A percentile compares a stretch with the other conserved stretches of the same genome.
These are phyloP conservation scores for Acanthamoeba lenticulata DNA, from an alignment of 208 protist species.

Conservation along the genomic window DNA sequence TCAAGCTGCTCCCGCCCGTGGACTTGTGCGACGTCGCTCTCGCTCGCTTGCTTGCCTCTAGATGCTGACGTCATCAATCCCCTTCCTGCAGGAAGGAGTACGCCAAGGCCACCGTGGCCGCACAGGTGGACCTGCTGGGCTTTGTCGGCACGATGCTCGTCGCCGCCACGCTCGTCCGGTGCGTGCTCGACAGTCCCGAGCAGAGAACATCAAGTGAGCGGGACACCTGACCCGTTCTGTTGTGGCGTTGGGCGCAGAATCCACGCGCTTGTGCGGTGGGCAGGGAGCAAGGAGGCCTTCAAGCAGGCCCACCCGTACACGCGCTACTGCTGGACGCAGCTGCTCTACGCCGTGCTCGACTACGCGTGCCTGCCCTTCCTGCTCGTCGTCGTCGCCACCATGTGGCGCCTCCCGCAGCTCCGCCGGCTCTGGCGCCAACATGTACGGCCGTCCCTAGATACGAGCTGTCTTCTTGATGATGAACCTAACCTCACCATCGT, in stretches of 20 bases:
- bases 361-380: conserved; percentile 32
- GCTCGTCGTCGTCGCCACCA: neutral
- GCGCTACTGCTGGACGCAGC: neutral
- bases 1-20: neutral
- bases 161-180: neutral
- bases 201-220: neutral
- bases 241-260: neutral
- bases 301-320: neutral
- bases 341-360: neutral
- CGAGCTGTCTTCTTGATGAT: neutral
- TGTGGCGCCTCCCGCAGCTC: conserved; percentile 14
- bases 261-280: neutral
- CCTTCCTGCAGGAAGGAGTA: neutral
- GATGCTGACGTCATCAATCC: neutral
- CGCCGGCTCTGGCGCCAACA: neutral
- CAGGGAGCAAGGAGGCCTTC: neutral
- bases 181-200: neutral
- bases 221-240: neutral
- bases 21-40: neutral
- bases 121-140: neutral
- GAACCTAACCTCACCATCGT: neutral
- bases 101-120: neutral
- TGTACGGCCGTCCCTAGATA: neutral
- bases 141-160: neutral
- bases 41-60: neutral